Percentiles rank a stretch among this genome's conserved stretches.
These are phyloP conservation scores for Cadophora gregata DNA, from an alignment of 2,329 filamentous ascomycete species.

Conservation along the genomic window DNA sequence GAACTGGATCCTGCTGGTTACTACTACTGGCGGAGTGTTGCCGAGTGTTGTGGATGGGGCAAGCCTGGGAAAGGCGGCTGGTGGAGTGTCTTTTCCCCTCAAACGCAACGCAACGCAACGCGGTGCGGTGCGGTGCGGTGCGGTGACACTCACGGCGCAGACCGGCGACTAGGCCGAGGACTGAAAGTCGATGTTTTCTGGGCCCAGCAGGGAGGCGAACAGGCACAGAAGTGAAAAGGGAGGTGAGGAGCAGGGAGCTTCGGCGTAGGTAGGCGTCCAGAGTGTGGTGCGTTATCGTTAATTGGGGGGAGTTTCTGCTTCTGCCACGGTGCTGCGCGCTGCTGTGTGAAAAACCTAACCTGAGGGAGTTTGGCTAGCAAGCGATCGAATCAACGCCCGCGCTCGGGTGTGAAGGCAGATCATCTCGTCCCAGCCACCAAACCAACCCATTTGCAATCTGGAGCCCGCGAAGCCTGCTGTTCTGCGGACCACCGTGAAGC, in stretches of 20 bases:
- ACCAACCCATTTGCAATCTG: conserved; percentile 18
- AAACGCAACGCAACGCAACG: conserved; percentile 14
- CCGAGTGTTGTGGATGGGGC: conserved; percentile 24
- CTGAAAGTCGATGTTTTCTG: neutral
- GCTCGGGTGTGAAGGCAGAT: neutral
- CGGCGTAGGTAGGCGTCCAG: neutral
- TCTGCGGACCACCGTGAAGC: neutral
- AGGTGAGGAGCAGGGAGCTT: conserved; percentile 5
- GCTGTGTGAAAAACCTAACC: conserved; percentile 4
- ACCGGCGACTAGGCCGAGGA: conserved; percentile 5
- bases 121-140: too few relatives aligned
- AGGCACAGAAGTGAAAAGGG: conserved; percentile 6
- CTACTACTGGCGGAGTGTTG: conserved; percentile 23
- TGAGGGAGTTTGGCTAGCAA: conserved; percentile 9
- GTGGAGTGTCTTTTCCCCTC: conserved; percentile 23
- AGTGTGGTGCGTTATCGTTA: neutral
- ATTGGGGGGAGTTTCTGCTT: conserved; percentile 6
- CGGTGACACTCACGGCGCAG: conserved; percentile 28
- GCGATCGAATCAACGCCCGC: conserved; percentile 23
- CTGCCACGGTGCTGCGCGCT: neutral
- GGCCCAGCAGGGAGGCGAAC: conserved; percentile 5
- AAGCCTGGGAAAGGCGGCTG: conserved; percentile 19
- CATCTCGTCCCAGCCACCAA: conserved; percentile 21
- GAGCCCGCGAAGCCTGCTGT: conserved; percentile 3
- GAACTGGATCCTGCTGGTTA: neutral